Evolutionary conservation across 176 grass and related monocot species (phyloP), one percentile per base, ranked within the genome.

Genomic region (Dendrocalamus sinicus): DNA sequence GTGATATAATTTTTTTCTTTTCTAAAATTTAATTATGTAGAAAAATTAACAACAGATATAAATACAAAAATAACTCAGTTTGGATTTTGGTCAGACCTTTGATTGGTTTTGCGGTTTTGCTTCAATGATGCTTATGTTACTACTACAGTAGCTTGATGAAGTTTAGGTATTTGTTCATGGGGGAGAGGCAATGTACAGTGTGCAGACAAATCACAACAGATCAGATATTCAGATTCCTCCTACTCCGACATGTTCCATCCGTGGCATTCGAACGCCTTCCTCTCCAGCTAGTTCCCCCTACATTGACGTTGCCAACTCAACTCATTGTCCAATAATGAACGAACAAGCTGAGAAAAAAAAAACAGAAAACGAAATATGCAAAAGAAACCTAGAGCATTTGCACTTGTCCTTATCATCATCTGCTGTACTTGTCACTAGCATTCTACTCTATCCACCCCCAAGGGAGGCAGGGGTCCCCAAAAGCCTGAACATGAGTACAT

Each of bases 201-300:
- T 35, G 7, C 51, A 71, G 62, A 75, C 76, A 76, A 68, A 39
- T 13, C 69, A 12, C 41, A 75, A 9, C 61, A 67, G 70, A 75
- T 70, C 8, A 81, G 70, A 60, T 80, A 73, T 20, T 61, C 16
- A 71, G 83, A 82, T 78, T 70, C 84, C 73, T 67, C 11, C 84
- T 65, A 59, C 39, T 4, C 74, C 84, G 73, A 90, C 84, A 60
- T 59, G 84, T 83, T 82, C 60, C 67, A 78, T 73, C 79, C 13
- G 19, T 26, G 23, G 39, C 32, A 62, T 12, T 75, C 26, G n/a
- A 11, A 26, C 55, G 4, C 32, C 60, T 39, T 3, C 2, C 54
- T 83, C 82, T 70, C 73, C 57, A 72, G 73, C 84, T 59, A 58
- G 44, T 26, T 85, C 32, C 24, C 32, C 47, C 70, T 43, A 67